phyloP scores from a whole-genome alignment of 345 rosid species.

The Eucalyptus regnans region DNA sequence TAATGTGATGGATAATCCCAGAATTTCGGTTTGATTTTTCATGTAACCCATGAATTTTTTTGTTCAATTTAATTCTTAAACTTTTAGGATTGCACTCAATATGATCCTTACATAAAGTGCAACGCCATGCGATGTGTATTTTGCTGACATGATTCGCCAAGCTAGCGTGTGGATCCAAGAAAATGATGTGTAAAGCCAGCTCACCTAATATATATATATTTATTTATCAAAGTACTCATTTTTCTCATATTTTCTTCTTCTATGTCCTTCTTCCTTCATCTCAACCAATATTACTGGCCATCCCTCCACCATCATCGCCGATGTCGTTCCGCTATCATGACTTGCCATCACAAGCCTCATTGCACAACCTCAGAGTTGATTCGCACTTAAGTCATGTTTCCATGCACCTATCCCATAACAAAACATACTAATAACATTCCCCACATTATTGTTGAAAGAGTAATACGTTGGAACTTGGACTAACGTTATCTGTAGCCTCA shows the following conservation, averaged over 20 bases:
- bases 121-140: neutral
- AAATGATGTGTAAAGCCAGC: neutral
- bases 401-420: neutral
- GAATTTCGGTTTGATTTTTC: too few relatives aligned
- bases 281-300: neutral
- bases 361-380: neutral
- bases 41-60: too few relatives aligned
- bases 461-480: too few relatives aligned
- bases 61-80: too few relatives aligned
- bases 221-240: neutral
- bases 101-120: neutral
- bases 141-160: neutral
- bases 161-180: neutral
- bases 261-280: neutral
- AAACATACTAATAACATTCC: neutral
- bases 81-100: too few relatives aligned
- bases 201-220: too few relatives aligned
- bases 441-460: too few relatives aligned
- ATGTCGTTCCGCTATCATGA: neutral
- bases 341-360: neutral
- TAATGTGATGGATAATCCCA: too few relatives aligned
- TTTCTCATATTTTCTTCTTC: neutral
- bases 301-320: neutral
- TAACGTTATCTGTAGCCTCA: too few relatives aligned
- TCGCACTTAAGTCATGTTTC: neutral